Base-by-base conservation (phyloP, 2,329 filamentous ascomycete species). In the Fusarium falciforme region DNA sequence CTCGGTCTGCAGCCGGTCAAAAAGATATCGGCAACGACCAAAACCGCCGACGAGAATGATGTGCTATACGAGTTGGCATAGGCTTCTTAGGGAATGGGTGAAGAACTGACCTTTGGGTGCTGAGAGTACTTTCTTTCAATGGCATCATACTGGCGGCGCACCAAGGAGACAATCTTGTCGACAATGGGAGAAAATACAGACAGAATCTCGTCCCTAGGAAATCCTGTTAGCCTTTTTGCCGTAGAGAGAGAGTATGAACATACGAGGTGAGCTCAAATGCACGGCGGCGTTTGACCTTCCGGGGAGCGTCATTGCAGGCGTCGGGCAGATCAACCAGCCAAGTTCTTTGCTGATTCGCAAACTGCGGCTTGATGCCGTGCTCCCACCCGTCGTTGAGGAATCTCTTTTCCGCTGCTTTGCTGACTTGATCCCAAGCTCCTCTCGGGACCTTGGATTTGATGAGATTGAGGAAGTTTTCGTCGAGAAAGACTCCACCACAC, bases 11-110 rank as follows among this genome's bases (percentile, higher is more conserved):
- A 85, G 59, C 0, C 64, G 63, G 3, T 68, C 47, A 12, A 67
- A 72, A 0, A 86, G 65, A 6, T 81, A 83, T 0, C 57, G 35
- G 16, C 76, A 81, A 2, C 80, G 71, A 0, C 84, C 84, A 6
- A 86, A 82, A 0, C 84, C 84, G 0, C 84, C 84, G 0, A 82
- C 83, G 0, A 86, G 76, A 2, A 85, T 76, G 6, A 85, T 61
- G 27, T 80, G 82, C 84, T 85, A 16, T 2, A 0, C 1, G 5
- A 10, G 22, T 68, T 5, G 68, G 31, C 6, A 16, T 4, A 55
- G 4, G 4, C n/a, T 11, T 35, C 27, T 55, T 2, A 4, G 20
- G 29, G 52, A 11, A 22, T n/a, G n/a, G 1, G 31, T 55, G n/a
- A 14, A 20, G 6, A 16, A 1, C 55, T 36, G 55, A 83, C 82